phyloP scores from a whole-genome alignment of 306 rosid genomes.

The Corylus heterophylla region DNA sequence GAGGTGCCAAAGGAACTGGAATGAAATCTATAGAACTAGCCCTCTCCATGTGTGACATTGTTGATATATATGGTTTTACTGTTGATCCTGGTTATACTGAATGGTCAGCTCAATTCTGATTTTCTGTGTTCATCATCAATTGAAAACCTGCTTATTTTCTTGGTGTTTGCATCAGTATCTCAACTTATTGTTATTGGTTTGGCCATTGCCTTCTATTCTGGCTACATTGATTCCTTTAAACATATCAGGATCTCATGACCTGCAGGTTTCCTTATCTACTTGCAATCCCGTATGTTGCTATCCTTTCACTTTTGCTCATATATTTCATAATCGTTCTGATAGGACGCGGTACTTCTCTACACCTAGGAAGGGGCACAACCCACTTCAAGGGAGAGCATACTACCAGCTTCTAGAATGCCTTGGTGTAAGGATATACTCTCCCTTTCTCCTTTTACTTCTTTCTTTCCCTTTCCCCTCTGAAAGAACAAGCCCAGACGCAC shows the following conservation, averaged over 20 bases:
- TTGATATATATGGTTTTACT: slow-evolving; percentile 94
- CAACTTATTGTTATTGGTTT: background rate
- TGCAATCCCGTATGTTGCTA: slow-evolving; percentile 3
- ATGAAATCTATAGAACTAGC: slow-evolving; percentile 98
- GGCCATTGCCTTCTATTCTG: slow-evolving; percentile 3
- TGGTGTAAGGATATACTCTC: slow-evolving; percentile 60
- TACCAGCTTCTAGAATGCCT: slow-evolving; percentile 98
- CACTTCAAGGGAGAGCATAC: slow-evolving; percentile 99
- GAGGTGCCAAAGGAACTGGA: slow-evolving; percentile 99
- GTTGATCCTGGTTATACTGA: slow-evolving; percentile 98
- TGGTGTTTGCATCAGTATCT: background rate
- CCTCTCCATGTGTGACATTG: slow-evolving; percentile 93
- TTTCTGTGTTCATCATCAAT: background rate
- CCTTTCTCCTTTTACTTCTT: background rate
- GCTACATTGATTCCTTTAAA: slow-evolving; percentile 15
- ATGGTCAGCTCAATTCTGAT: slow-evolving; percentile 56
- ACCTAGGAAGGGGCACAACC: slow-evolving; percentile 97
- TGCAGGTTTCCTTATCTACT: slow-evolving; percentile 3
- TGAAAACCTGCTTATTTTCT: background rate
- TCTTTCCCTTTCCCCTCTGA: background rate
- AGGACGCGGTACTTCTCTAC: slow-evolving; percentile 96
- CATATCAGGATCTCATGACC: slow-evolving; percentile 2
- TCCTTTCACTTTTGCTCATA: slow-evolving; percentile 12
- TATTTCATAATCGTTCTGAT: slow-evolving; percentile 19
- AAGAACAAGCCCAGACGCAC: background rate